Evolutionary conservation across 805 yeast species (phyloP).

Genomic region (Danielozyma ontarioensis): DNA sequence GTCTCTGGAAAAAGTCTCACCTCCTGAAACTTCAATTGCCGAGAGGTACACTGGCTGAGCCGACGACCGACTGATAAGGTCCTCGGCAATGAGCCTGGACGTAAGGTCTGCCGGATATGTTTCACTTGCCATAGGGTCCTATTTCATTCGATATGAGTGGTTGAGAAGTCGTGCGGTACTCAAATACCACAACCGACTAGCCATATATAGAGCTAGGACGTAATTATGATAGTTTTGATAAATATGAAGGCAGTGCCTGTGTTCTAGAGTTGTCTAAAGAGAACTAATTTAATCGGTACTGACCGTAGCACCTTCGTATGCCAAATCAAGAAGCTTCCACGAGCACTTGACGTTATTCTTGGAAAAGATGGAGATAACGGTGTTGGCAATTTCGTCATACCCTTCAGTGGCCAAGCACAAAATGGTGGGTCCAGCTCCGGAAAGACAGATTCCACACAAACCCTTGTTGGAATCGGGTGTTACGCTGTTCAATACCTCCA

Average conservation of each 20-base stretch:
- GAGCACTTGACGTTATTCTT: slow-evolving; percentile 63
- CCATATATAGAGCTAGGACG: too few species aligned
- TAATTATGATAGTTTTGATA: too few species aligned
- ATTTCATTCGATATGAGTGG: background rate
- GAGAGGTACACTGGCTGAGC: slow-evolving; percentile 33
- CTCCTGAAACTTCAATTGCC: slow-evolving; percentile 36
- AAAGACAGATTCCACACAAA: slow-evolving; percentile 85
- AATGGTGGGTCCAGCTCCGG: slow-evolving; percentile 98
- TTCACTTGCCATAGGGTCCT: background rate
- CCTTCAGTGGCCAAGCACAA: slow-evolving; percentile 87
- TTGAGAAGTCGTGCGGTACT: background rate
- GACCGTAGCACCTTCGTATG: slow-evolving; percentile 80
- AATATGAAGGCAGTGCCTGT: too few species aligned
- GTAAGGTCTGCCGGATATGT: background rate
- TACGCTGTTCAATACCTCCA: slow-evolving; percentile 71
- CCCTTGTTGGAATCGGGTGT: slow-evolving; percentile 83
- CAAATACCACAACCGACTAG: too few species aligned
- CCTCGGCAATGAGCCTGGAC: slow-evolving; percentile 21
- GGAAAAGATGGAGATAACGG: slow-evolving; percentile 65
- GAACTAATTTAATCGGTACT: too few species aligned
- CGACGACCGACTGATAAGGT: slow-evolving; percentile 22
- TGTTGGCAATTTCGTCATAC: slow-evolving; percentile 76
- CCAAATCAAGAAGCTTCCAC: slow-evolving; percentile 83
- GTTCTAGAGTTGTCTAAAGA: too few species aligned
- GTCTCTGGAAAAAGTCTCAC: slow-evolving; percentile 39